phyloP scores from a whole-genome alignment of 192 early-diverging fungal species.

The Coemansia sp. region DNA sequence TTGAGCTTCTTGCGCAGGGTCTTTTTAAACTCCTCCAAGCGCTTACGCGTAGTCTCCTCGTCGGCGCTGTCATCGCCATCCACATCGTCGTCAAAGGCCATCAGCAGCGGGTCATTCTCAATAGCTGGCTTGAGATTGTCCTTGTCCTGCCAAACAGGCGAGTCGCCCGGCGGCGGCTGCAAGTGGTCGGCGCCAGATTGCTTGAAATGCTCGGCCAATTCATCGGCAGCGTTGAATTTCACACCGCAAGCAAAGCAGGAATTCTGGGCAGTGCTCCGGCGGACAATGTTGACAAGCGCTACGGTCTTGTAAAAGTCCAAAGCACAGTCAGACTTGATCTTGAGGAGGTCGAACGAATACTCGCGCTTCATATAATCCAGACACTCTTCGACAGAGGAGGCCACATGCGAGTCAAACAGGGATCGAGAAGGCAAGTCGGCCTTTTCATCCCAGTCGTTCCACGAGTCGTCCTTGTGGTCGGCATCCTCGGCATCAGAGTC shows the following conservation, averaged over 20 bases:
- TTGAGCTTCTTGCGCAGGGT: slow-evolving; percentile 32
- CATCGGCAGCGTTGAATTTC: slow-evolving; percentile 44
- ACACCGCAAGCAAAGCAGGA: slow-evolving; percentile 71
- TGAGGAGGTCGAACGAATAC: slow-evolving; percentile 76
- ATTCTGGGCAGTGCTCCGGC: slow-evolving; percentile 60
- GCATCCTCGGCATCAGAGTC: slow-evolving; percentile 62
- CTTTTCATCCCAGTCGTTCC: slow-evolving; percentile 82
- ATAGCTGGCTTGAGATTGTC: slow-evolving; percentile 75
- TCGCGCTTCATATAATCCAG: slow-evolving; percentile 70
- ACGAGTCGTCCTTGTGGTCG: slow-evolving; percentile 52
- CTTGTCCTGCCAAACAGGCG: slow-evolving; percentile 72
- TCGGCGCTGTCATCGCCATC: slow-evolving; percentile 40
- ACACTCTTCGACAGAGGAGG: slow-evolving; percentile 59
- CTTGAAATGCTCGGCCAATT: slow-evolving; percentile 66
- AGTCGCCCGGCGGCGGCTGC: slow-evolving; percentile 49
- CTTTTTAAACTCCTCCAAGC: slow-evolving; percentile 39
- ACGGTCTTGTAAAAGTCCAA: slow-evolving; percentile 87
- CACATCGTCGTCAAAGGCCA: slow-evolving; percentile 64
- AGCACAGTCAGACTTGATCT: slow-evolving; percentile 50
- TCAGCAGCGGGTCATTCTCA: slow-evolving; percentile 84
- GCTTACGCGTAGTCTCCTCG: slow-evolving; percentile 28
- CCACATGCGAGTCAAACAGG: slow-evolving; percentile 72
- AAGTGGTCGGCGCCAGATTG: slow-evolving; percentile 54
- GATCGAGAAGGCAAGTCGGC: slow-evolving; percentile 65
- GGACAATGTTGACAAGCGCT: slow-evolving; percentile 82